Percentiles rank a stretch among this genome's conserved stretches.
Conservation (phyloP, 2,329 filamentous ascomycete genomes). For the Pochonia chlamydosporia region DNA sequence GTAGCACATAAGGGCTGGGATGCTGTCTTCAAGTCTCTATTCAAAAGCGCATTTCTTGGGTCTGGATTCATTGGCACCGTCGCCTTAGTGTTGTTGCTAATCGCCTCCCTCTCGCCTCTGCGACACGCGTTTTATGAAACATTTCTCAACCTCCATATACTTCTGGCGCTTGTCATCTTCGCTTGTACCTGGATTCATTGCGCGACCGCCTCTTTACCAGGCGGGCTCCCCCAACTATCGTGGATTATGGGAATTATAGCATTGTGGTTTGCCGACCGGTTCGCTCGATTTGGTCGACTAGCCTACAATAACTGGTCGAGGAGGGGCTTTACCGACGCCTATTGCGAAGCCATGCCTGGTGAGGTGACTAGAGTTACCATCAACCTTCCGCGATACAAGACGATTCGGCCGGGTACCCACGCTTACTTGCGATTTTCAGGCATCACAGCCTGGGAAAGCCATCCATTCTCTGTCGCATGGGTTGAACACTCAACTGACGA, state of each 20-base stretch:
- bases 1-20: slow-evolving; percentile 58
- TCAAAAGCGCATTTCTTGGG: slow-evolving; percentile 56
- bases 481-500: slow-evolving; percentile 47
- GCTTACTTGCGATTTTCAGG: slow-evolving; percentile 67
- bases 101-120: slow-evolving; percentile 71
- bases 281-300: slow-evolving; percentile 56
- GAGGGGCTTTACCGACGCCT: slow-evolving; percentile 55
- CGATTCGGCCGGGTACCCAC: slow-evolving; percentile 65
- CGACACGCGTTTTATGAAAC: slow-evolving; percentile 97
- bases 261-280: slow-evolving; percentile 72
- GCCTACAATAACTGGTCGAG: slow-evolving; percentile 61
- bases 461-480: slow-evolving; percentile 78
- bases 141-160: slow-evolving; percentile 81
- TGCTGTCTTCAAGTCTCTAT: slow-evolving; percentile 48
- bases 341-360: slow-evolving; percentile 62
- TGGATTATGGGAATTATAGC: slow-evolving; percentile 69
- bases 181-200: slow-evolving; percentile 76
- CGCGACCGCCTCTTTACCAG: slow-evolving; percentile 48
- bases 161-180: slow-evolving; percentile 63
- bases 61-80: slow-evolving; percentile 58
- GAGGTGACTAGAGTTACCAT: slow-evolving; percentile 67
- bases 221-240: slow-evolving; percentile 63
- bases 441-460: slow-evolving; percentile 64
- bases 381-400: slow-evolving; percentile 59
- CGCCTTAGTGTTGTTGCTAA: slow-evolving; percentile 58